Conservation (phyloP, 75 land plant genomes). For the Gnetum montanum region DNA sequence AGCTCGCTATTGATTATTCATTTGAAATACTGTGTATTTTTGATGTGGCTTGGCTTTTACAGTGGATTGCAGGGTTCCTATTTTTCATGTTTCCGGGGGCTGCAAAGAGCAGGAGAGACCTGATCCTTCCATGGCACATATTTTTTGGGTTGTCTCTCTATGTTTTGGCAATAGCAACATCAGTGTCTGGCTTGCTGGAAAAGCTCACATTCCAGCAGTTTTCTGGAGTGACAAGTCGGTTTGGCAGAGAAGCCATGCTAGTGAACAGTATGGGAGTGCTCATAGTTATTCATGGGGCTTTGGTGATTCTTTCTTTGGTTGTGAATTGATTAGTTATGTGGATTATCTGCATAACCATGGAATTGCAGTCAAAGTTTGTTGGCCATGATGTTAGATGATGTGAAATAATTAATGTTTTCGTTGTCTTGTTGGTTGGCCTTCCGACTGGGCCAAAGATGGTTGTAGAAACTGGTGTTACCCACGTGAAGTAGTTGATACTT, state of each 20-base stretch:
- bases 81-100: conserved; percentile 49
- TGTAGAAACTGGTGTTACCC: no score
- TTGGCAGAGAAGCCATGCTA: conserved; percentile 33
- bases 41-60: background rate
- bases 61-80: conserved; percentile 63
- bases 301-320: conserved; percentile 27
- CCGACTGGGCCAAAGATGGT: no score
- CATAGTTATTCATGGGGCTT: conserved; percentile 31
- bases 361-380: no score
- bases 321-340: no score
- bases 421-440: no score
- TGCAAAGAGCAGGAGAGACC: conserved; percentile 15
- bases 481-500: no score
- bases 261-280: conserved; percentile 50
- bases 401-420: no score
- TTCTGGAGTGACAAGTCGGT: background rate
- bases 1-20: background rate
- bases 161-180: conserved; percentile 29
- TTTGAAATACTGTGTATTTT: background rate
- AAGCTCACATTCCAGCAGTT: conserved; percentile 27
- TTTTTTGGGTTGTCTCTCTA: conserved; percentile 48
- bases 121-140: conserved; percentile 53
- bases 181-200: conserved; percentile 46
- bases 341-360: no score
- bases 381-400: no score